A percentile compares a stretch with the other conserved stretches of the same genome.
Conservation (phyloP, 139 green algal genomes). For the Desmodesmus armatus region DNA sequence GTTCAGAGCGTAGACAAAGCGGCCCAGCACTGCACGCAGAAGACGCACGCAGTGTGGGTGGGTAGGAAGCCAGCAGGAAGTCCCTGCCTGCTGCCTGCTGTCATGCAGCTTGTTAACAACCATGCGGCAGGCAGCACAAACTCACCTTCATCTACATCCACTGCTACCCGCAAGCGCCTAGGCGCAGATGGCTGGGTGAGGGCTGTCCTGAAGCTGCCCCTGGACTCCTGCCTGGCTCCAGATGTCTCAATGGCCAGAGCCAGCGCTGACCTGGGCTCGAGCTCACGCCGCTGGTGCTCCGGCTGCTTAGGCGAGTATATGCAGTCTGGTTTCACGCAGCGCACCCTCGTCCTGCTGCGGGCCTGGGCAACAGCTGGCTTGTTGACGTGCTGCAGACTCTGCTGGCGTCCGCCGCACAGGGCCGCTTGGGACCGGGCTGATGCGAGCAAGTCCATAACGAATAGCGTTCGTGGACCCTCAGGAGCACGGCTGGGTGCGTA, state of each 20-base stretch:
- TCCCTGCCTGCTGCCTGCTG: too few relatives aligned
- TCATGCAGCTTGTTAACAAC: constrained; percentile 2
- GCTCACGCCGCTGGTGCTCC: constrained; percentile 3
- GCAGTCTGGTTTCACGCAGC: neutral
- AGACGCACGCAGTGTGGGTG: neutral
- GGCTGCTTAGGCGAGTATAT: constrained; percentile 12
- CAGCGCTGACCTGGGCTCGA: constrained; percentile 31
- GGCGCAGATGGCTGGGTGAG: neutral
- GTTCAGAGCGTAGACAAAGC: constrained; percentile 89
- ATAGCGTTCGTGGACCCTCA: too few relatives aligned
- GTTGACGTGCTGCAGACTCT: neutral
- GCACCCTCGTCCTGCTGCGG: neutral
- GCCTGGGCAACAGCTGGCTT: neutral
- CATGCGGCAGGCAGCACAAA: neutral
- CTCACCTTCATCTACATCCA: constrained; percentile 89
- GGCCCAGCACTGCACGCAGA: constrained; percentile 80
- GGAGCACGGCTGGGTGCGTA: too few relatives aligned
- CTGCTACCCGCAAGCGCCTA: constrained; percentile 66
- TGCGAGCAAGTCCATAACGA: too few relatives aligned
- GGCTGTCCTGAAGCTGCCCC: constrained; percentile 14
- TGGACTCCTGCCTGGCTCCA: too few relatives aligned
- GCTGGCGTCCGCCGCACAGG: neutral
- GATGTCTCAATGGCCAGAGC: too few relatives aligned
- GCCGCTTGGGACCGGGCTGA: neutral
- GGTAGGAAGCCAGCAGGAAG: neutral